Base-by-base conservation (phyloP, 179 eudicot species). In the Beta macrorhiza region DNA sequence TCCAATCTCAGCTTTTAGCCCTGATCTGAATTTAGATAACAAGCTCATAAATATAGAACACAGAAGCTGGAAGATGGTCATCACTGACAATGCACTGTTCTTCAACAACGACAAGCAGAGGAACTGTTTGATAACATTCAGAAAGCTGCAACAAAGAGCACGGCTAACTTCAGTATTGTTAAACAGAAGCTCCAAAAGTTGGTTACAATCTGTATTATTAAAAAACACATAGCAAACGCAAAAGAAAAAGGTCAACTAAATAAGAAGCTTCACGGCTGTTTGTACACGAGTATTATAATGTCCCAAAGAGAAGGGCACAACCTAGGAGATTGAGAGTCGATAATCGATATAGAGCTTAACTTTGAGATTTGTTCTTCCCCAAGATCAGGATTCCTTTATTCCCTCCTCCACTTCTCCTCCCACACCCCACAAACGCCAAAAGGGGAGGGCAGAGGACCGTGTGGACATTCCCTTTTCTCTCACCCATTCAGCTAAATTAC, bases 1-100 rank as follows among this genome's bases (percentile, higher is more conserved):
- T 63, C 99, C 99, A 53, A 97, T 90, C 86, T 97, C 97, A 76
- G 95, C 86, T 88, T 97, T 94, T 90, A 97, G 85, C 13, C 88
- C 99, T 29, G 98, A 89, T 84, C 99, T 86, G 80, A 87, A 96
- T 81, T 96, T 96, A 67, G 89, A 80, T 71, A 96, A 81, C 77
- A 96, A 89, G 86, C 89, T 90, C 87, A 85, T 89, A 82, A 96
- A 94, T 67, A 94, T 92, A 17, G 97, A 92, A 80, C 97, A 96
- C 20, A 92, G 90, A 81, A 96, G 98, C 87, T 94, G 99, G 85
- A 91, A 96, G 82, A 96, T 90, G 49, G 91, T 90, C 99, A 96
- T 94, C 67, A 91, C 98, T 76, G 99, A 92, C 81, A 94, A 82
- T 65, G 97, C 98, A 80, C 98, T 96, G 91, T 96, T 96, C 91